Evolutionary conservation across 2,329 filamentous ascomycete species (phyloP), one percentile per base, ranked within the genome.

Genomic region (Pseudopithomyces chartarum): DNA sequence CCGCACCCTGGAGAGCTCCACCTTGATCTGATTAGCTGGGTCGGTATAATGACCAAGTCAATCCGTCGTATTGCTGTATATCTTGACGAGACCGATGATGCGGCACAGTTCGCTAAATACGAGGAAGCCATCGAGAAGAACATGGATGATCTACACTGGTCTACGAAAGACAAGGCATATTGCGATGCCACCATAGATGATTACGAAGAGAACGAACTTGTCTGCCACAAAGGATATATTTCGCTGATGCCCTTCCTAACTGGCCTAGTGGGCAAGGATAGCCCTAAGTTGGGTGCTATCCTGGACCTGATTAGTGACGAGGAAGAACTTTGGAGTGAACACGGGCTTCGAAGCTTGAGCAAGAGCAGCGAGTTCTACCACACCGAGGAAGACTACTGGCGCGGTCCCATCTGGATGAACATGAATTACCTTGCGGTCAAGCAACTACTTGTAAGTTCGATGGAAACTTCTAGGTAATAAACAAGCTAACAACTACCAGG

Each of bases 221-320:
- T 97, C 40, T 99, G 95, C 79, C 95, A 98, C 80, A 97, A 96
- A 78, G 95, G 95, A 19, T 99, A 99, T 71, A 87, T 98, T 64
- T 95, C 91, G 20, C 82, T 99, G 26, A 95, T 97, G 76, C 95
- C 95, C 1, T 96, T 98, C 82, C 78, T 98, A 64, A 86, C 91
- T 2, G 94, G 94, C 8, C 82, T 98, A 57, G 71, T 98, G 55
- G 84, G 86, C 58, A 81, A 89, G 1, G 86, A 93, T 54, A 90
- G 89, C 75, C 84, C 89, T 52, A 89, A 89, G 65, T 78, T 99
- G 15, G 89, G 87, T 61, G 85, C 86, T 63, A 82, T 93, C 2
- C 79, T 98, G 50, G 87, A 94, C 62, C 80, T 97, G 39, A 86
- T 99, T 34, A 85, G 83, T 13, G 87, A 97, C 68, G 87, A 92